Evolutionary conservation across 495 filamentous ascomycete species (phyloP), one percentile per base, ranked within the genome.

Genomic region (Trichoderma reesei): DNA sequence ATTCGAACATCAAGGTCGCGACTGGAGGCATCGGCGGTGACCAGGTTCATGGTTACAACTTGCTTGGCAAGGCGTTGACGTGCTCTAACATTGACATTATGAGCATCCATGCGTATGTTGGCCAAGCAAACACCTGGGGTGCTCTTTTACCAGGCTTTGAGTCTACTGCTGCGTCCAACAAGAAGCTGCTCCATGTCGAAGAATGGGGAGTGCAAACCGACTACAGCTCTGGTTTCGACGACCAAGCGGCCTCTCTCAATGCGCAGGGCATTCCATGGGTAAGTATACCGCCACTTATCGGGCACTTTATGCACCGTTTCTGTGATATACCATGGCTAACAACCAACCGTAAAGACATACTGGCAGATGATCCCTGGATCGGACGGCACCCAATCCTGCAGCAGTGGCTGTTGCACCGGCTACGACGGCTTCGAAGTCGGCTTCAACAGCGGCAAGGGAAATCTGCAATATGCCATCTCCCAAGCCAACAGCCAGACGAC

Each of bases 21-120:
- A 68, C 70, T 20, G 70, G 70, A 11, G 68, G 70, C 11, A 63
- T 73, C 37, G 70, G 71, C 8, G 70, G 71, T 8, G 71, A 73
- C 56, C 63, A 69, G 34, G 66, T 64, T 33, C 67, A 72, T 42
- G 65, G 48, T 4, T 70, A 65, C 68, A 72, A 64, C 16, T 68
- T 71, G 34, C 63, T 66, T 26, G 1, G 41, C 18, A 68, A 67
- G 6, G 70, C 71, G 3, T 65, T 68, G n/a, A 10, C 18, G 16
- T 73, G 70, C 61, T 41, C 63, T 0, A 62, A 65, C 60, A 41
- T 73, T 14, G 70, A 73, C 60, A 65, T 73, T 6, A 48, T 48
- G 14, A 48, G 44, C 44, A 18, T 48, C n/a, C 44, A 48, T 20
- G 44, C 44, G 16, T 48, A 48, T 18, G 44, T 48, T 18, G 44